Conservation (phyloP, 2,329 filamentous ascomycete genomes). For the Epichloe scottii region DNA sequence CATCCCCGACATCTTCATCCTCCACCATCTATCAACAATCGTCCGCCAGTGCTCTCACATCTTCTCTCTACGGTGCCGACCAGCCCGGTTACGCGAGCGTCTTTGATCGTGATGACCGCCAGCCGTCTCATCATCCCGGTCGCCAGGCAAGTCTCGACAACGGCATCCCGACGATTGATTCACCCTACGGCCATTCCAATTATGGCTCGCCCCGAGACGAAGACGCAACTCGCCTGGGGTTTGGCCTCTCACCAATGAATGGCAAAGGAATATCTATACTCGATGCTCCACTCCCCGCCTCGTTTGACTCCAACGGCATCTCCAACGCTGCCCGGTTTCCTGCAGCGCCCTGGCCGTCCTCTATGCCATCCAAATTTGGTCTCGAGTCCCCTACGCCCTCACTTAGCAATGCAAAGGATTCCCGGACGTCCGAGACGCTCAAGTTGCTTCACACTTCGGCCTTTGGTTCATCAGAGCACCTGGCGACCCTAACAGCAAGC, state of each 20-base stretch:
- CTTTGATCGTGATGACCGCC: conserved; percentile 29
- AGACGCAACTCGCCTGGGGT: conserved; percentile 42
- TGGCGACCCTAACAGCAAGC: conserved; percentile 35
- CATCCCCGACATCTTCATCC: conserved; percentile 28
- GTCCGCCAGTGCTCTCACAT: conserved; percentile 56
- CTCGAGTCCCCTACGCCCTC: conserved; percentile 76
- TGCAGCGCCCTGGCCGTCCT: conserved; percentile 74
- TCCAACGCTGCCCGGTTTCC: conserved; percentile 77
- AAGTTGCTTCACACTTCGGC: conserved; percentile 55
- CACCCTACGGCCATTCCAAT: conserved; percentile 43
- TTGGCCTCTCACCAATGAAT: conserved; percentile 66
- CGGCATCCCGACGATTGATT: conserved; percentile 45
- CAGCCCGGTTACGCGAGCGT: conserved; percentile 24
- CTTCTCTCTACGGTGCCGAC: conserved; percentile 34
- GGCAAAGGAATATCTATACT: conserved; percentile 71
- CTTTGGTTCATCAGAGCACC: conserved; percentile 54
- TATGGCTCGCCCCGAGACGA: conserved; percentile 80
- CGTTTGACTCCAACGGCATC: conserved; percentile 91
- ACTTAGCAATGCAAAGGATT: conserved; percentile 48
- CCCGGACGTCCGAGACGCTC: conserved; percentile 48
- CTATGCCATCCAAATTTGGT: conserved; percentile 83
- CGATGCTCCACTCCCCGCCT: conserved; percentile 84
- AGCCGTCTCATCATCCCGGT: conserved; percentile 25
- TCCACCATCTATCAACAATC: conserved; percentile 35
- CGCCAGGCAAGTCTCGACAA: conserved; percentile 42